Conservation (phyloP, 345 rosid species). For the Turritis glabra region DNA sequence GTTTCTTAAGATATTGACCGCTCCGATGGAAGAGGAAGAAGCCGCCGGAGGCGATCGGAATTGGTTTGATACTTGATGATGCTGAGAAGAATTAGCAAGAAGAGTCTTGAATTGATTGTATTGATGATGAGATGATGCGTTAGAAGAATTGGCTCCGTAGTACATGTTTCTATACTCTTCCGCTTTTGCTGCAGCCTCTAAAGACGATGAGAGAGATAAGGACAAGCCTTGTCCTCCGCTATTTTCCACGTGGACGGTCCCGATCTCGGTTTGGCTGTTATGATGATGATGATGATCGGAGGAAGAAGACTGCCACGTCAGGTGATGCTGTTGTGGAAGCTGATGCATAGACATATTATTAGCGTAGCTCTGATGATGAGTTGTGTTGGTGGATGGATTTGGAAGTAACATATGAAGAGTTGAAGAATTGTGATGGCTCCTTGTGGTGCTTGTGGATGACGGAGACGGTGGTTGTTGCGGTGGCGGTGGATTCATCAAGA, state of each 20-base stretch:
- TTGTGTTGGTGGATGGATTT: slow-evolving; percentile 37
- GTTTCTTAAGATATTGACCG: slow-evolving; percentile 63
- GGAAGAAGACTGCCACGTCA: slow-evolving; percentile 55
- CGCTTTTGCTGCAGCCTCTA: slow-evolving; percentile 78
- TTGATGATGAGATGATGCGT: slow-evolving; percentile 31
- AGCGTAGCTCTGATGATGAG: slow-evolving; percentile 49
- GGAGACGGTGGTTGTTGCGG: slow-evolving; percentile 79
- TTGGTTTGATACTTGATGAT: slow-evolving; percentile 44
- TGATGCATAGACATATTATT: slow-evolving; percentile 43
- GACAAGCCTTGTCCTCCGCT: slow-evolving; percentile 78
- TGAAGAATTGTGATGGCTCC: slow-evolving; percentile 48
- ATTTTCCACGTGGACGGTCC: slow-evolving; percentile 51
- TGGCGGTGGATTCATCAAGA: slow-evolving; percentile 84
- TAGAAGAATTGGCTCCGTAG: slow-evolving; percentile 31
- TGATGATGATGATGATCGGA: slow-evolving; percentile 44
- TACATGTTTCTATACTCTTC: slow-evolving; percentile 64
- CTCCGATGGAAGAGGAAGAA: slow-evolving; percentile 53
- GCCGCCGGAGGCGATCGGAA: slow-evolving; percentile 33
- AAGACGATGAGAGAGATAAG: slow-evolving; percentile 71
- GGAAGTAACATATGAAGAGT: slow-evolving; percentile 93
- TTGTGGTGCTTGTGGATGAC: slow-evolving; percentile 32
- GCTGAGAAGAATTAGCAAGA: slow-evolving; percentile 38
- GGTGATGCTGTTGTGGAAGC: slow-evolving; percentile 49
- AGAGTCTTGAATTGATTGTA: slow-evolving; percentile 36
- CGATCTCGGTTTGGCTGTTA: slow-evolving; percentile 51